Evolutionary conservation across 331 rosid genomes (phyloP).

Genomic region (Quercus tomentella): DNA sequence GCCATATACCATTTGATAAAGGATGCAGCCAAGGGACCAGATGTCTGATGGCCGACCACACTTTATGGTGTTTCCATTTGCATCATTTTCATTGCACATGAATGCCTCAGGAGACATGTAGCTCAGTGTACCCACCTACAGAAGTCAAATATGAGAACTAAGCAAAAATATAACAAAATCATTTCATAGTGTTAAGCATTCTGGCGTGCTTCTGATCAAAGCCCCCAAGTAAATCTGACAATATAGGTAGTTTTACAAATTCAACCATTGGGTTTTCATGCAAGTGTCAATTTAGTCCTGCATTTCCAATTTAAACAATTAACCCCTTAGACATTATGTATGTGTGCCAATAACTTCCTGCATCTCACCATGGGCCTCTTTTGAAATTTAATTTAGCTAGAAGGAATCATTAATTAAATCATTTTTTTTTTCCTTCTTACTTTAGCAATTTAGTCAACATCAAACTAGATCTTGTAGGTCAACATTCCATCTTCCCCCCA

Average conservation of each 20-base stretch:
- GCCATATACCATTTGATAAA: constrained; percentile 97
- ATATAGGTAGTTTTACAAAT: not conserved
- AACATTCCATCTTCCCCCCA: no score
- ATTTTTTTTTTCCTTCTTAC: no score
- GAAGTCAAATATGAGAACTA: not conserved
- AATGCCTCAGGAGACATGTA: constrained; percentile 99
- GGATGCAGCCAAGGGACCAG: constrained; percentile 98
- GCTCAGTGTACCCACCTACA: constrained; percentile 91
- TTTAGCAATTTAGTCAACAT: no score
- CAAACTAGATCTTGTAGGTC: no score
- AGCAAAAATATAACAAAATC: not conserved
- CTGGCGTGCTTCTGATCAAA: not conserved
- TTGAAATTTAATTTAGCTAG: no score
- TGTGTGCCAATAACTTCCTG: no score
- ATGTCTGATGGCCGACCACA: constrained; percentile 97
- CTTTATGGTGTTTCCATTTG: constrained; percentile 82
- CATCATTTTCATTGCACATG: constrained; percentile 91
- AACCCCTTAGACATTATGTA: no score
- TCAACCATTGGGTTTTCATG: no score
- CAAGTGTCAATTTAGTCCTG: no score
- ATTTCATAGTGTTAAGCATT: not conserved
- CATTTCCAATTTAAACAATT: no score
- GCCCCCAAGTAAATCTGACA: not conserved
- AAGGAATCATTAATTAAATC: no score
- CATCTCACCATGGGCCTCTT: no score